Percentiles rank a stretch among this genome's conserved stretches.
These are phyloP conservation scores for Cutaneotrichosporon dermatis DNA, from an alignment of 1,284 basidiomycete species.

Conservation along the genomic window DNA sequence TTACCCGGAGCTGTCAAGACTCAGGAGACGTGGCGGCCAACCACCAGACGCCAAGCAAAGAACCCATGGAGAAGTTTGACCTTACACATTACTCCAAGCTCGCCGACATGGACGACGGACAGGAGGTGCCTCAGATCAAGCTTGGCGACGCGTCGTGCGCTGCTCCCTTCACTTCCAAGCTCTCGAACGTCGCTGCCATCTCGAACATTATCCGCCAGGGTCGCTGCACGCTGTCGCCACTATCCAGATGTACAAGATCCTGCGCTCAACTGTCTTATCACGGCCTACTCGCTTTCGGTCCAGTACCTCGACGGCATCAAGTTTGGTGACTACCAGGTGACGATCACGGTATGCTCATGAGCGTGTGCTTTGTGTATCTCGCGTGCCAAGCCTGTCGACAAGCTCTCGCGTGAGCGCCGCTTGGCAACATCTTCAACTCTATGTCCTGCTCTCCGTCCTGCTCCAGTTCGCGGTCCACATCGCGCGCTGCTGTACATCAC, in stretches of 20 bases:
- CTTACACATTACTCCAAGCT: conserved; percentile 83
- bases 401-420: conserved; percentile 79
- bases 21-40: conserved; percentile 70
- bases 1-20: conserved; percentile 87
- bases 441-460: conserved; percentile 83
- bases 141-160: conserved; percentile 94
- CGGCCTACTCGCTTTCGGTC: conserved; percentile 89
- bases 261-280: conserved; percentile 95
- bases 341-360: conserved; percentile 94
- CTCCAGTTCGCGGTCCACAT: conserved; percentile 91
- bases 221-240: conserved; percentile 94
- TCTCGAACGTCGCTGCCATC: conserved; percentile 87
- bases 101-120: conserved; percentile 83
- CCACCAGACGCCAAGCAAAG: conserved; percentile 62
- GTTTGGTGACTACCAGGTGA: conserved; percentile 93
- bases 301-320: conserved; percentile 97
- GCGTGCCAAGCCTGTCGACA: conserved; percentile 92
- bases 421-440: conserved; percentile 95
- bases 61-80: conserved; percentile 97
- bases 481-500: conserved; percentile 85
- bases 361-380: conserved; percentile 96
- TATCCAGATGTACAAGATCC: conserved; percentile 98
- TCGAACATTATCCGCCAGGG: conserved; percentile 94
- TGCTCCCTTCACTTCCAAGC: conserved; percentile 91
- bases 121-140: conserved; percentile 90